Conservation (phyloP, 305 asterid genomes). For the Galium porrigens region DNA sequence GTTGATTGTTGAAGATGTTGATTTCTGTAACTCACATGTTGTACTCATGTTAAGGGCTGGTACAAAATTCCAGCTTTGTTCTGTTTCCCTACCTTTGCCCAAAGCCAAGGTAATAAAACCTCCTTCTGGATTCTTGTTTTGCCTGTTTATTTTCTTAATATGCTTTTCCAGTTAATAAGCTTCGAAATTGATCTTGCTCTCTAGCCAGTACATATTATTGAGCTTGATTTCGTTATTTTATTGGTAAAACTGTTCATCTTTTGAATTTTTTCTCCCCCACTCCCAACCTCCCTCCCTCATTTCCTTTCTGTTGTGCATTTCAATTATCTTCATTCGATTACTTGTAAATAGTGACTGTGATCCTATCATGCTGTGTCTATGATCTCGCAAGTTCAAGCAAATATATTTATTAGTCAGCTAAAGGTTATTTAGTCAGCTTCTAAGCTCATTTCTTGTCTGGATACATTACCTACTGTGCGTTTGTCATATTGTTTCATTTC, state of each 20-base stretch:
- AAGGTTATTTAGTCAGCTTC: neutral
- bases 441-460: neutral
- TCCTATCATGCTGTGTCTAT: neutral
- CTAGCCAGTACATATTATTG: neutral
- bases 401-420: neutral
- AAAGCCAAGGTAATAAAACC: conserved; percentile 43
- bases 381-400: neutral
- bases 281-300: no score
- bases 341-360: neutral
- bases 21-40: conserved; percentile 61
- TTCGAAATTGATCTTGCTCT: neutral
- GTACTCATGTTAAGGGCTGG: conserved; percentile 46
- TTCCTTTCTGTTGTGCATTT: neutral
- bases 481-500: neutral
- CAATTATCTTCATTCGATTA: neutral
- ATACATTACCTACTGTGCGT: neutral
- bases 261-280: neutral
- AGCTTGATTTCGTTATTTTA: neutral
- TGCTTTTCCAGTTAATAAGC: neutral
- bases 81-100: conserved; percentile 57
- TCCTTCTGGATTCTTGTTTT: conserved; percentile 3
- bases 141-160: neutral
- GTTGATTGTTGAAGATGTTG: conserved; percentile 62
- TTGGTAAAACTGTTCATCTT: neutral
- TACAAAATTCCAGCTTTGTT: conserved; percentile 40